Base-by-base conservation (phyloP, 2,329 filamentous ascomycete genomes). In the Cercospora sp. region DNA sequence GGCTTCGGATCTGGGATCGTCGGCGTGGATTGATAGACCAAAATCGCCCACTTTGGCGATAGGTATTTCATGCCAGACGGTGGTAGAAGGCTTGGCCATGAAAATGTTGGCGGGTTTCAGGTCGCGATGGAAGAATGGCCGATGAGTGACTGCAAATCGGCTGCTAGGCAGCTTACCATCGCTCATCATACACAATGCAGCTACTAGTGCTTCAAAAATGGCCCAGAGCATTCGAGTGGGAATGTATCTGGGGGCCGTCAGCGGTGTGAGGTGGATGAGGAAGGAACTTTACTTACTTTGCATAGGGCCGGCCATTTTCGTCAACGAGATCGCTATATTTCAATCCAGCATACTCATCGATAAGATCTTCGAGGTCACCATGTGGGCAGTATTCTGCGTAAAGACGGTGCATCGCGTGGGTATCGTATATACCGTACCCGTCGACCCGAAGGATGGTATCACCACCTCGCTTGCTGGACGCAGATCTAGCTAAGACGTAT, bases 121-220 rank as follows among this genome's bases (percentile, higher is more conserved):
- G 23, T 53, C 48, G 12, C 48, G 48, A 53, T 53, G 48, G 20
- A 53, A 28, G 23, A 53, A 53, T 9, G 23, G 23, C 1, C 8
- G 48, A 28, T 53, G 48, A 28, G 23, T 16, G 12, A 53, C 48
- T 30, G 48, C 20, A 53, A 9, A 16, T 20, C 28, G n/a, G 28
- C 16, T 12, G 9, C 30, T 60, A 13, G 57, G 57, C 28, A 60
- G n/a, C 10, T 60, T 33, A 16, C 57, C 57, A 12, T 33, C 30
- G n/a, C 33, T 33, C 57, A 60, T 60, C 57, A 60, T 33, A 13
- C 57, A 60, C 30, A 33, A 36, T 26, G 57, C 57, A 18, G 57
- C n/a, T 33, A 60, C 57, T 20, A 60, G 30, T 16, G 57, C 57
- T 26, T 60, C 57, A 13, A 60, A 60, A n/a, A 60, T 39, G 18